Base-by-base conservation (phyloP, 805 yeast species). In the Candida fluviatilis region DNA sequence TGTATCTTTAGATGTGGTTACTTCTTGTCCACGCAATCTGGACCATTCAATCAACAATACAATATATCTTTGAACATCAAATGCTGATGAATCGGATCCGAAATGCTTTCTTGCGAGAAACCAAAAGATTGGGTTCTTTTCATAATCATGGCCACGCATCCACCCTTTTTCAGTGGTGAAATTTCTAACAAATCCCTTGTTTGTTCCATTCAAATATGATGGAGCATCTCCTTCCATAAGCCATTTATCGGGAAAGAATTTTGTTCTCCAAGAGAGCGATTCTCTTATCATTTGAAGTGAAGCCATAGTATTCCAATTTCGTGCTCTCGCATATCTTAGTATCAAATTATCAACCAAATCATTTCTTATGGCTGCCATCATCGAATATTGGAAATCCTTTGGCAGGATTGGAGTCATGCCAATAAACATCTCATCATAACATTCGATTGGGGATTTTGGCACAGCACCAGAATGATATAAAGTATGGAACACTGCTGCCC, bases 271-370 rank as follows among this genome's bases (percentile, higher is more conserved):
- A 44, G 73, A 66, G 46, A 88, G 56, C 5, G 91, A 78, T 41
- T 72, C 66, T 10, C 82, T 70, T 34, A 87, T 51, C 95, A 87
- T 86, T 13, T 67, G 65, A 41, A 84, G 56, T 0, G 88, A 70
- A 50, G 78, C 76, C 47, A 78, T 80, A n/a, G 78, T 67, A 48
- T 83, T 77, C 80, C 85, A 84, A 59, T 87, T 86, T 58, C 95
- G 78, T 23, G 95, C 95, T 46, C 93, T 71, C 16, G 85, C 58
- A 52, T 80, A 89, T 51, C 95, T 72, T 49, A 89, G 66, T 24
- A 86, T 33, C 45, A 80, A 59, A 48, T 84, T 81, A 60, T 91
- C 99, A 2, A 95, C 85, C 36, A 80, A 69, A 55, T 90, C 97
- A 29, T 78, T 74, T 59, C 90, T 80, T 2, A 17, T 25, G 23